Evolutionary conservation across 225 moss, liverwort and hornwort genomes (phyloP).

Genomic region (Pseudoscleropodium purum): DNA sequence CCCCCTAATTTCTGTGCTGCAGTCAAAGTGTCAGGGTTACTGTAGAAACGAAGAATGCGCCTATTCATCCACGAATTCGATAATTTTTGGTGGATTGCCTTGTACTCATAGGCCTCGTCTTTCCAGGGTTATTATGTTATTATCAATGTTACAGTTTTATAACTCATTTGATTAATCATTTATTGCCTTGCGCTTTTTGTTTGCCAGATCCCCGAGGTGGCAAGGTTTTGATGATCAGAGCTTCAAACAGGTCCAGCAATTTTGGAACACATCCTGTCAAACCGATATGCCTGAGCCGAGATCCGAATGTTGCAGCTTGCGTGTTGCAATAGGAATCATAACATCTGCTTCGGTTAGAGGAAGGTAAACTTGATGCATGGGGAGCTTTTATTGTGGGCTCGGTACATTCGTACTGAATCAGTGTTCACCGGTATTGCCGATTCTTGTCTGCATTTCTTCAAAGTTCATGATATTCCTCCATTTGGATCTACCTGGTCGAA

Average conservation of each 20-base stretch:
- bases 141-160: background rate
- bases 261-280: background rate
- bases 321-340: conserved; percentile 36
- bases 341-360: conserved; percentile 44
- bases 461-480: background rate
- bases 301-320: conserved; percentile 13
- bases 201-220: conserved; percentile 34
- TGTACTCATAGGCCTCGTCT: too few species aligned
- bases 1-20: background rate
- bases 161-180: background rate
- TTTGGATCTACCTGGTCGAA: background rate
- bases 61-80: background rate
- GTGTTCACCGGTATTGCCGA: background rate
- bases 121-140: background rate
- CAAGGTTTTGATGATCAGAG: conserved; percentile 43
- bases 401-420: background rate
- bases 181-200: background rate
- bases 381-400: background rate
- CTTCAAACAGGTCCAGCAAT: conserved; percentile 32
- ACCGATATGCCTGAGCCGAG: background rate
- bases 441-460: background rate
- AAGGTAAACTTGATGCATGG: conserved; percentile 14
- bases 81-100: background rate
- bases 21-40: background rate
- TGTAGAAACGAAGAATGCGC: background rate